Conservation (phyloP, 23 red algal species). For the Gracilaria vermiculophylla region DNA sequence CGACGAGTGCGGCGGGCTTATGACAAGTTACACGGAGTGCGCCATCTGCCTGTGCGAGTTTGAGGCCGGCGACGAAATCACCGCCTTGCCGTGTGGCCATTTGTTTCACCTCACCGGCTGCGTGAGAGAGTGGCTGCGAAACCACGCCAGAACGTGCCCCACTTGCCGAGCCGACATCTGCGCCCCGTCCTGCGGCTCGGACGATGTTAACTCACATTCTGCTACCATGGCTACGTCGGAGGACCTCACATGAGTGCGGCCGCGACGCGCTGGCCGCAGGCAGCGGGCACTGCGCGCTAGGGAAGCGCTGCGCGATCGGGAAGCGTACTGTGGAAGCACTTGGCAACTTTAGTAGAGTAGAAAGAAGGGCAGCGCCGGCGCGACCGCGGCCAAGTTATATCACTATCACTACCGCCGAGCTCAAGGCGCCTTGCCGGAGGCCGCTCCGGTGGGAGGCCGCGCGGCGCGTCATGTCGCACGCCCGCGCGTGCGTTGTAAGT, state of each 20-base stretch:
- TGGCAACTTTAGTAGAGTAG: not conserved
- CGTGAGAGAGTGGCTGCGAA: constrained; percentile 49
- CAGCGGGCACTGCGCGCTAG: no score
- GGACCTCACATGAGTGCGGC: not conserved
- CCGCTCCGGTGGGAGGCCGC: no score
- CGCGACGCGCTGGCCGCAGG: no score
- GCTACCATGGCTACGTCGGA: constrained; percentile 19
- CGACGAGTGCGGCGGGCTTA: constrained; percentile 5
- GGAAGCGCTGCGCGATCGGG: no score
- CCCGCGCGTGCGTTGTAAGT: no score
- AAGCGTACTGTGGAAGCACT: no score
- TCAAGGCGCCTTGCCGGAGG: no score
- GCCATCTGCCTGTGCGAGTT: constrained; percentile 83
- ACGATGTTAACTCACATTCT: constrained; percentile 18
- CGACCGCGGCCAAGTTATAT: not conserved
- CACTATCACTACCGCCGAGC: no score
- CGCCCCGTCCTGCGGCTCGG: not conserved
- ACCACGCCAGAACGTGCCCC: constrained; percentile 52
- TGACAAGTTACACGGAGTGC: constrained; percentile 48
- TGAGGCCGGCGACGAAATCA: constrained; percentile 70
- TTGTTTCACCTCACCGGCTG: constrained; percentile 80
- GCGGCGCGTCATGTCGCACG: no score
- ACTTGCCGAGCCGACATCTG: constrained; percentile 62
- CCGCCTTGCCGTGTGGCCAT: constrained; percentile 75
- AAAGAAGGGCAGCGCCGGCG: not conserved